Percentiles rank a stretch among this genome's conserved stretches.
Evolutionary conservation across 441 rosid genomes (phyloP).

Genomic region (Erysimum cheiri): DNA sequence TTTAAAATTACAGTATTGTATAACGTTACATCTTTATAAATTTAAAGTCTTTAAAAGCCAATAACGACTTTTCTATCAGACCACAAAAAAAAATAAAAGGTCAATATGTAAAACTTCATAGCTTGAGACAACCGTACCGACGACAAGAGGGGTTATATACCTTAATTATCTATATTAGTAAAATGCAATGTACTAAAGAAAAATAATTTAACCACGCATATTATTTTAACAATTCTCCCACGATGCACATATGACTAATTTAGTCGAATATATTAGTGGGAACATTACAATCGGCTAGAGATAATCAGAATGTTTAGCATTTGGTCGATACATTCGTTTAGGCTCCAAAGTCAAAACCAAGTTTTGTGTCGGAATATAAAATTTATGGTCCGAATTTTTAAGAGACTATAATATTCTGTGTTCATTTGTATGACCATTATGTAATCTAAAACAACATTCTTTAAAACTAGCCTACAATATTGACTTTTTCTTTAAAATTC

Average conservation of each 20-base stretch:
- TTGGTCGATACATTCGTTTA: slow-evolving; percentile 21
- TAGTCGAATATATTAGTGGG: slow-evolving; percentile 7
- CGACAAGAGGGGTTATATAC: slow-evolving; percentile 7
- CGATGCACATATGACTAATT: neutral
- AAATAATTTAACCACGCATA: neutral
- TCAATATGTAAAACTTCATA: neutral
- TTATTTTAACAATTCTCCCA: slow-evolving; percentile 13
- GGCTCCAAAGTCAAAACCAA: neutral
- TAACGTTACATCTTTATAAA: neutral
- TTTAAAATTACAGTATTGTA: neutral
- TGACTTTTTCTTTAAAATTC: neutral
- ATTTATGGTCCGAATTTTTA: neutral
- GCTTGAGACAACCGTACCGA: slow-evolving; percentile 18
- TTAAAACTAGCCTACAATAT: too few relatives aligned
- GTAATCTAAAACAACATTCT: neutral
- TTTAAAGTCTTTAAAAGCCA: neutral
- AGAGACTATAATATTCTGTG: neutral
- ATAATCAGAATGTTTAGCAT: neutral
- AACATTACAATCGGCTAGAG: neutral
- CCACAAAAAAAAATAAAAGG: neutral
- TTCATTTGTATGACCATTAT: neutral
- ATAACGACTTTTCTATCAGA: neutral
- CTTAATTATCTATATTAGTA: neutral
- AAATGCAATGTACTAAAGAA: neutral
- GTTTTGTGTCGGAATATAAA: neutral